Evolutionary conservation across 2,329 filamentous ascomycete genomes (phyloP), one percentile per base, ranked within the genome.

Genomic region (Teratosphaeria nubilosa): DNA sequence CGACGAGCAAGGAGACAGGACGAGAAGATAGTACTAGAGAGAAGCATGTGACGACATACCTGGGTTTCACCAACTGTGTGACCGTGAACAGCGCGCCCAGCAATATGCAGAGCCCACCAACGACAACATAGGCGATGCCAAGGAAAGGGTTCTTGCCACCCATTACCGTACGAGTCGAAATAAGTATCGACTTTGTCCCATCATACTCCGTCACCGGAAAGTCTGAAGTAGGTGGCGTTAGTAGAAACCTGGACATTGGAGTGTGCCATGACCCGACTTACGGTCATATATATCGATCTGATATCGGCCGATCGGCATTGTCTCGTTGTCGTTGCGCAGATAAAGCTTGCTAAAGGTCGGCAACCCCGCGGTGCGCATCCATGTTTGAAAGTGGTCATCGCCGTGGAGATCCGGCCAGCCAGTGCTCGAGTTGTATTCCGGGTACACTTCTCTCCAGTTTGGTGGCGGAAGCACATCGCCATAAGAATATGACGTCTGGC

Each of bases 281-380:
- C 91, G 84, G 68, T 91, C 82, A 59, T 85, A 79, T 62, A 97
- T 87, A 55, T 87, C 78, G 56, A 99, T 76, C 62, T 84, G 77
- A 72, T 99, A 99, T 22, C 76, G 83, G 30, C 92, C 94, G 16
- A 76, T 70, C 34, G 71, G 68, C 87, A 99, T 87, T 0, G 76
- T 71, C 1, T 80, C 76, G 0, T 78, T 78, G 70, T 96, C 87
- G 69, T 96, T 96, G 60, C 91, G 83, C 73, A 87, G 83, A 52
- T 90, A 90, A 53, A 99, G 79, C 77, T 99, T 99, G 81, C 89
- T 96, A 72, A 99, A 99, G 5, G 87, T 87, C 0, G 94, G 94
- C 67, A 97, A 77, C 59, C 92, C 94, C 25, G 94, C 94, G 1
- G 95, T 95, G 66, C 94, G 86, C 94, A 99, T 99, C 94, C 94